These are phyloP conservation scores for Spizellomyces sp. DNA, from an alignment of 192 early-diverging fungal genomes.

Conservation along the genomic window DNA sequence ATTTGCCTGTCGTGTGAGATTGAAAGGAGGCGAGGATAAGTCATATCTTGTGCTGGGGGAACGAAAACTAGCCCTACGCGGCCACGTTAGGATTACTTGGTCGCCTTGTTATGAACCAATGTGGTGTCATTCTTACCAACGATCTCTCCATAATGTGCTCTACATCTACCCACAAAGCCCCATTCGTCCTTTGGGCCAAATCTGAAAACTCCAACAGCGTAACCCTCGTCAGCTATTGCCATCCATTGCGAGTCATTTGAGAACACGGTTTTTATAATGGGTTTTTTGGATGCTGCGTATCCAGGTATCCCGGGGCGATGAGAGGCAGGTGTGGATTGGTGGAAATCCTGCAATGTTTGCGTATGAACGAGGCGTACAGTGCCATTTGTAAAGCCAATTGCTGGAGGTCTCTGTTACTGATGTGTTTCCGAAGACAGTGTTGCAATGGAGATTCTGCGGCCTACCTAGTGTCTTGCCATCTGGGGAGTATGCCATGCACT, in stretches of 20 bases:
- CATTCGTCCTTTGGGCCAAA: constrained; percentile 39
- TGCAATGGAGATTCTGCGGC: too few species aligned
- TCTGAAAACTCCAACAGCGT: constrained; percentile 42
- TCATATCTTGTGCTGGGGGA: constrained; percentile 29
- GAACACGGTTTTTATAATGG: constrained; percentile 38
- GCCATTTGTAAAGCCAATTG: constrained; percentile 52
- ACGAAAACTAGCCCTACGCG: constrained; percentile 39
- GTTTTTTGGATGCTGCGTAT: constrained; percentile 23
- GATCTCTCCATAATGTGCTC: constrained; percentile 50
- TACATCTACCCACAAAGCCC: constrained; percentile 47
- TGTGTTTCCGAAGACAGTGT: too few species aligned
- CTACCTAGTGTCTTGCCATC: constrained; percentile 42
- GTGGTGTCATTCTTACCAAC: constrained; percentile 38
- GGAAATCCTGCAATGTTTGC: constrained; percentile 38
- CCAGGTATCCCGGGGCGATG: constrained; percentile 17
- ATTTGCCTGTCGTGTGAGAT: constrained; percentile 49
- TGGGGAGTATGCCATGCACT: constrained; percentile 34
- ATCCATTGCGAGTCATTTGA: constrained; percentile 37
- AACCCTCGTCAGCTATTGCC: constrained; percentile 39
- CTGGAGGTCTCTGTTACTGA: constrained; percentile 8
- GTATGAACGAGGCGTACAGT: constrained; percentile 42
- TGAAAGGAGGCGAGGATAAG: constrained; percentile 37
- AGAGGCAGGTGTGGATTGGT: constrained; percentile 12
- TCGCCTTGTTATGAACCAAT: background rate
- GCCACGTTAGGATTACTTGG: background rate